Base-by-base conservation (phyloP, 1,284 basidiomycete genomes). In the Tremellales sp. region DNA sequence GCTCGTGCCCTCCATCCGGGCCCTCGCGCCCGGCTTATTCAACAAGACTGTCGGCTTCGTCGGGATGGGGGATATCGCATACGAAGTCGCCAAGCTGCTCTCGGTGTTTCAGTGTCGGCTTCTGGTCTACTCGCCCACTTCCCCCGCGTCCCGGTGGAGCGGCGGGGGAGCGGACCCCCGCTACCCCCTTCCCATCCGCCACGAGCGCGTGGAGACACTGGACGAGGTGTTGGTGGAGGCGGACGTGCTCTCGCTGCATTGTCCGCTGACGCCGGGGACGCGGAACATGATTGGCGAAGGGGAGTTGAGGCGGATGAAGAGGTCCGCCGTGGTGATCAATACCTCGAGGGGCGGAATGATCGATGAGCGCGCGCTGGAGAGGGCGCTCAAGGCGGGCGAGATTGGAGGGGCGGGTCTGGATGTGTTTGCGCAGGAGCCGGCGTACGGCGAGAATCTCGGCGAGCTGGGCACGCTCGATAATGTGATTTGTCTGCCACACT, bases 361-460 rank as follows among this genome's bases (percentile, higher is more conserved):
- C n/a, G 70, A 76, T 43, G 75, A 76, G 51, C 54, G 50, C 1
- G 77, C 77, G 1, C 61, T 79, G 19, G 74, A 68, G 10, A 46
- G 56, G 6, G 75, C 75, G 0, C 52, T 79, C 5, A 53, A 59
- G 14, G 43, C 45, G 4, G 70, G 71, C 2, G 39, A 47, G 24
- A 60, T 80, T n/a, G 74, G 67, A 1, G 77, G 78, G 5, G 77
- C 77, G 0, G 78, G 74, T 0, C 52, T 79, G 5, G 78, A 79
- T 50, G 78, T 79, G 3, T 72, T 74, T 39, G 74, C 73, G 43
- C 63, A 49, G 25, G 71, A 73, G 43, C 71, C 71, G 5, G 62
- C 66, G 10, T 49, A 37, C 28, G 60, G 56, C 1, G 64, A 64
- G 26, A 65, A 51, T 19, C 48, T 69, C 21, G 65, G 61, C 0